Base-by-base conservation (phyloP, 2,329 filamentous ascomycete genomes). In the Clonostachys byssicola region DNA sequence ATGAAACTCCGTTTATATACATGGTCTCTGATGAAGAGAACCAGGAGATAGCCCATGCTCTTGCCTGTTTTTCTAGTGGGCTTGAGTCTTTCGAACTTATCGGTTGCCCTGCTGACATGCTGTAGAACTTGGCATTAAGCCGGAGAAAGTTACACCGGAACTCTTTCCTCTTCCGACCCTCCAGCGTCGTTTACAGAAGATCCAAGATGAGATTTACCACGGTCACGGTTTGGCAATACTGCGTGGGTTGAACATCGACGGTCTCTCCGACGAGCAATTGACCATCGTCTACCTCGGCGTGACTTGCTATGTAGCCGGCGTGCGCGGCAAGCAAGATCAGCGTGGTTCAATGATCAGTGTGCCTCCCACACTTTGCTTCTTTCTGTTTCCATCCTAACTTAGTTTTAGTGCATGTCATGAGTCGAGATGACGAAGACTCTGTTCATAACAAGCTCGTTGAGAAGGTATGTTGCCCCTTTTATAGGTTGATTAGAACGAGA, bases 211-310 rank as follows among this genome's bases (percentile, higher is more conserved):
- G 12, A 30, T 48, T 6, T 40, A 48, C 20, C n/a, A 44, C 13
- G 46, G 39, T 8, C 34, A 40, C 4, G 46, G 46, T 9, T 48
- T 48, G 23, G 20, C 23, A 17, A 38, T 48, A n/a, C 14, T 48
- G 5, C 46, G 46, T 13, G 46, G 46, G 13, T 20, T 48, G 17
- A 36, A 48, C 20, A 34, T 42, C 14, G 39, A 34, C 20, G 12
- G 36, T 16, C 44, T 43, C 39, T 36, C 41, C 6, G 34, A 16
- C 14, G 36, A 39, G 35, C 34, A 48, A 18, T 40, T 43, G 20
- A 44, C 42, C 8, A 39, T 44, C 14, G 23, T 43, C 2, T 48
- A 44, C 34, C 14, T 38, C 33, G 46, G 46, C 12, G 35, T 48
- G 16, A 20, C 42, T 23, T 34, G 41, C 20, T 48, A 48, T 33